phyloP scores from a whole-genome alignment of 139 green algal genomes.

The Chlamydomonas asymmetrica region DNA sequence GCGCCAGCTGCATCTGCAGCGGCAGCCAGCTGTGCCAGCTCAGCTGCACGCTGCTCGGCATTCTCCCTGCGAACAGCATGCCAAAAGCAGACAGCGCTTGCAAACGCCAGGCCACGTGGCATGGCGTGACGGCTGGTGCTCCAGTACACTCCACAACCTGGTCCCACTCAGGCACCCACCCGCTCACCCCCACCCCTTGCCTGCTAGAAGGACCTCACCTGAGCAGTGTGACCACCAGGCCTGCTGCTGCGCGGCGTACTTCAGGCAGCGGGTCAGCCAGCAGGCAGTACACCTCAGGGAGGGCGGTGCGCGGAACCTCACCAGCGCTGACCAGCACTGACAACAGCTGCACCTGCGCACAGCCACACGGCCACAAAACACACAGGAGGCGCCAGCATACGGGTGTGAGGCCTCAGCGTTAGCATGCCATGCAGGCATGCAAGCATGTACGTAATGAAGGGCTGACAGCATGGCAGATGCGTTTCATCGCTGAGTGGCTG shows the following conservation, averaged over 20 bases:
- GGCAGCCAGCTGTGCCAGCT: background rate
- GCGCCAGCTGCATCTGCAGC: background rate
- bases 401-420: too few relatives aligned
- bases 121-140: background rate
- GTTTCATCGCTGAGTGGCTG: too few relatives aligned
- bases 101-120: background rate
- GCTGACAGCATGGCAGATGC: too few relatives aligned
- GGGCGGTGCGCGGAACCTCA: background rate
- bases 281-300: constrained; percentile 49
- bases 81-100: too few relatives aligned
- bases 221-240: constrained; percentile 65
- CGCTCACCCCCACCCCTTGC: constrained; percentile 6
- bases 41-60: background rate
- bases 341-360: constrained; percentile 48
- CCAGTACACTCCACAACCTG: background rate
- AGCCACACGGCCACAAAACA: too few relatives aligned
- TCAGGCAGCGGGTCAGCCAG: constrained; percentile 49
- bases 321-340: constrained; percentile 54
- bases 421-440: too few relatives aligned
- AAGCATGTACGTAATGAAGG: too few relatives aligned
- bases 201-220: constrained; percentile 38
- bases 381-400: too few relatives aligned
- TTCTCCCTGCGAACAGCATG: background rate
- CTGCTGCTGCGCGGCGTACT: constrained; percentile 64
- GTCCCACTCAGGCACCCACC: background rate